A percentile compares a stretch with the other conserved stretches of the same genome.
phyloP scores from a whole-genome alignment of 2,329 filamentous ascomycete genomes.

The Magnaporthales sp. region DNA sequence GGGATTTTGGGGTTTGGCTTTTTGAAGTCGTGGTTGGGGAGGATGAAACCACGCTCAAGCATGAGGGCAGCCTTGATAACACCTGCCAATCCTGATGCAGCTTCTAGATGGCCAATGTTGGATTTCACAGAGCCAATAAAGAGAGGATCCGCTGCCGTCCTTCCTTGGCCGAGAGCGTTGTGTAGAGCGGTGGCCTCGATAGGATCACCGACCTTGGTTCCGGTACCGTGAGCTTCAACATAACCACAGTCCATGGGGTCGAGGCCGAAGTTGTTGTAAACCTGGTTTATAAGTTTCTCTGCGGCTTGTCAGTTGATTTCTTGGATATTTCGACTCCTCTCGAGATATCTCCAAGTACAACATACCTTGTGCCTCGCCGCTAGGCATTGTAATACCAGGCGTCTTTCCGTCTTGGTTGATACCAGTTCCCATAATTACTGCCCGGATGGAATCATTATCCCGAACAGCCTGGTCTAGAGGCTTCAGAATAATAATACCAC shows the following conservation, averaged over 20 bases:
- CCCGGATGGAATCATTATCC: constrained; percentile 45
- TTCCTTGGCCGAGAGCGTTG: constrained; percentile 18
- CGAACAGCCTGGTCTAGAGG: constrained; percentile 42
- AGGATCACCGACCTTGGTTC: constrained; percentile 44
- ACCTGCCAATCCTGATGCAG: constrained; percentile 26
- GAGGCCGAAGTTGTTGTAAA: constrained; percentile 30
- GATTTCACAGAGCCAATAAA: constrained; percentile 29
- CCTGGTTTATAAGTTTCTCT: constrained; percentile 28
- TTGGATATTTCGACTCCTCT: background rate
- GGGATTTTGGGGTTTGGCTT: constrained; percentile 17
- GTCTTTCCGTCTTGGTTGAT: constrained; percentile 49
- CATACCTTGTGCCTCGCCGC: constrained; percentile 35
- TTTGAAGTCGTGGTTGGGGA: constrained; percentile 14
- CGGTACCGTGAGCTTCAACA: constrained; percentile 47
- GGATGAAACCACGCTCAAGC: constrained; percentile 15
- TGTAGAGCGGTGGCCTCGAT: constrained; percentile 36
- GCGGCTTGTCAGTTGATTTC: constrained; percentile 8
- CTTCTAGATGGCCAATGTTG: constrained; percentile 40
- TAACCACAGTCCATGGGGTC: constrained; percentile 27
- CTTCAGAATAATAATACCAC: constrained; percentile 47
- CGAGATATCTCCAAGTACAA: background rate
- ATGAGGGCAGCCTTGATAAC: constrained; percentile 18
- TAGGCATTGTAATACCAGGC: constrained; percentile 49
- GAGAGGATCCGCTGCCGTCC: constrained; percentile 17
- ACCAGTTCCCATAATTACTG: constrained; percentile 39